Conservation (phyloP, 1,139 yeast genomes). For the Yamadazyma diospyri region DNA sequence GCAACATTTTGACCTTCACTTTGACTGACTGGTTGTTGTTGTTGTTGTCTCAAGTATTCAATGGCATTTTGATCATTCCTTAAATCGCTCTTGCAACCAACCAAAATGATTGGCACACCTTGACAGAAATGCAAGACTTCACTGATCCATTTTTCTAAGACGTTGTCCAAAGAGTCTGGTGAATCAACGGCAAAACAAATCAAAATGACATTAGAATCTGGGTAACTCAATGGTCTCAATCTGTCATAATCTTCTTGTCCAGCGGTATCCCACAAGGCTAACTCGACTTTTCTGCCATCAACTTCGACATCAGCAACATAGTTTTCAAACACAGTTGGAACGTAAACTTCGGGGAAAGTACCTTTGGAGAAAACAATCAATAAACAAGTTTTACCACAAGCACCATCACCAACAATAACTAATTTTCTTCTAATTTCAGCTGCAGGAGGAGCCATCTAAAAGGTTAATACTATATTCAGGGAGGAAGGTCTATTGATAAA, state of each 20-base stretch:
- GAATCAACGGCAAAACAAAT: conserved; percentile 90
- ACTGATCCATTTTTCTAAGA: conserved; percentile 92
- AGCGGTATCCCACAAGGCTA: conserved; percentile 98
- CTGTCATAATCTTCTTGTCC: conserved; percentile 98
- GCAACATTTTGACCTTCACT: conserved; percentile 85
- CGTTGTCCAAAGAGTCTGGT: conserved; percentile 91
- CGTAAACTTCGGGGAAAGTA: conserved; percentile 93
- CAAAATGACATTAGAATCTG: conserved; percentile 88
- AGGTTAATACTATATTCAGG: conserved; percentile 8
- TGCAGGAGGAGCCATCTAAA: conserved; percentile 45
- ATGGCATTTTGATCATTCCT: conserved; percentile 79
- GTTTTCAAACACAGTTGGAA: conserved; percentile 93
- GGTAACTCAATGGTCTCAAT: conserved; percentile 88
- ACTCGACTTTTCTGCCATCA: conserved; percentile 89
- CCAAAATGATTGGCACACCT: conserved; percentile 90
- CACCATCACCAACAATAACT: conserved; percentile 86
- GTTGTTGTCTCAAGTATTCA: conserved; percentile 70
- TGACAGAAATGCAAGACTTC: conserved; percentile 94
- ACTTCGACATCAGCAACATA: conserved; percentile 93
- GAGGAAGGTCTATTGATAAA: too few relatives aligned
- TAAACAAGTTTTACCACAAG: conserved; percentile 82
- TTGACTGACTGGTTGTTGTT: conserved; percentile 71
- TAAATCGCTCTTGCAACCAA: conserved; percentile 88
- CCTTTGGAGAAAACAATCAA: conserved; percentile 89
- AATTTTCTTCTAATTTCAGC: conserved; percentile 75